Base-by-base conservation (phyloP, 345 rosid species). In the Trapa incisa region DNA sequence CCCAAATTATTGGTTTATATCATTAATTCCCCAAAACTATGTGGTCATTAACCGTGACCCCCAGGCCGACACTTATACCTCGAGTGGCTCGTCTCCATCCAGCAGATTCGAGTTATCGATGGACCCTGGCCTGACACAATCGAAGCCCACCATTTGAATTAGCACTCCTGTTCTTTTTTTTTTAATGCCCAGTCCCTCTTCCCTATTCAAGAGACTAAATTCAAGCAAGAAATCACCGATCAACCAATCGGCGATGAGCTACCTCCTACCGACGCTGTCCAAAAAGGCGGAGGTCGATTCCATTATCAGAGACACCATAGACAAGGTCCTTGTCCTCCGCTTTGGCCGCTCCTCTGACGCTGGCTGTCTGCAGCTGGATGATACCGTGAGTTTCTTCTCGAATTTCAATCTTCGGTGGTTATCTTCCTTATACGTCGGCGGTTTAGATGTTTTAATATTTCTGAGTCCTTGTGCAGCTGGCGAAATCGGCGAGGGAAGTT, bases 301-400 rank as follows among this genome's bases (percentile, higher is more conserved):
- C 48, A 13, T 11, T 1, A 45, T 45, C 8, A 45, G 48, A 45
- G 48, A 45, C 48, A 45, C 48, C 48, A 45, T 45, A 11, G 48
- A 45, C 11, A 45, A 45, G 48, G 48, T 94, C 43, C 92, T 94
- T 29, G 92, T 94, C 41, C 87, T 94, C 61, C 92, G 97, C 38
- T 94, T 91, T 45, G 97, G 99, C n/a, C 89, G 87, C 37, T 67
- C 79, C 67, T 41, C 81, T 35, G 92, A 91, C 60, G 37, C 83
- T 35, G 74, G 77, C 47, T 93, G 84, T 67, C 88, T 87, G 73
- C 91, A 82, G 37, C 95, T 87, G 54, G 97, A 94, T 43, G 89
- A 87, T 64, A 76, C 83, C 61, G 95, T 79, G 75, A 36, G 50
- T 67, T 35, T 14, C 63, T 5, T 35, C 33, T 38, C 61, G 58